Conservation (phyloP, 2,329 filamentous ascomycete species). For the Claviceps arundinis region DNA sequence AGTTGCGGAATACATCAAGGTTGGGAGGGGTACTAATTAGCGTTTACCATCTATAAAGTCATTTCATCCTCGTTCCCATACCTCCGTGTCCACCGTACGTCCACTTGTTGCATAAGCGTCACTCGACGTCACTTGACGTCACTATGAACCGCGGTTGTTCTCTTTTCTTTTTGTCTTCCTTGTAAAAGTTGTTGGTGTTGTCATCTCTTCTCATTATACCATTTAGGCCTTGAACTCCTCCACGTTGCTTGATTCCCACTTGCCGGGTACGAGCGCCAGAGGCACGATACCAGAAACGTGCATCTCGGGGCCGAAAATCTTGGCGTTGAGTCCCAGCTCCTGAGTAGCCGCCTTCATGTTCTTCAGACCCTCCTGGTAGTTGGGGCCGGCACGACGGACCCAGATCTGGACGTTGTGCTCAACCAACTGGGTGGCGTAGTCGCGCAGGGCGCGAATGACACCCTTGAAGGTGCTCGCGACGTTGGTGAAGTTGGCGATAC, state of each 20-base stretch:
- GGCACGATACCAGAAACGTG: slow-evolving; percentile 96
- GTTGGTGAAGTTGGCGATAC: slow-evolving; percentile 99
- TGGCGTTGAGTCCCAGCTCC: slow-evolving; percentile 68
- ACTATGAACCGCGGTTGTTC: not conserved
- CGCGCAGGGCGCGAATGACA: slow-evolving; percentile 89
- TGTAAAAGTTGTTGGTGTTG: not conserved
- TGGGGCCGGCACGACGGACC: slow-evolving; percentile 77
- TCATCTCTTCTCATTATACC: not conserved
- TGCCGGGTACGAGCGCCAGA: slow-evolving; percentile 61
- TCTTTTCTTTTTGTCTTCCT: not conserved
- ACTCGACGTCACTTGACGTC: not conserved
- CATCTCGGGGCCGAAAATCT: slow-evolving; percentile 66
- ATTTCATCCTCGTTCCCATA: not conserved
- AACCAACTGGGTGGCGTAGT: slow-evolving; percentile 69
- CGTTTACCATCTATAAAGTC: slow-evolving; percentile 9
- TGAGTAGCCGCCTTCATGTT: slow-evolving; percentile 97
- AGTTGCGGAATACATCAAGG: slow-evolving; percentile 21
- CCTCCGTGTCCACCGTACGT: not conserved
- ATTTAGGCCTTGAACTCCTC: slow-evolving; percentile 47
- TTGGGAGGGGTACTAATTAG: slow-evolving; percentile 2
- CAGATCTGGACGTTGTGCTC: slow-evolving; percentile 99
- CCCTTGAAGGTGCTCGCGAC: slow-evolving; percentile 99
- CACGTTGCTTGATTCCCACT: slow-evolving; percentile 46
- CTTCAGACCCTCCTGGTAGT: slow-evolving; percentile 99
- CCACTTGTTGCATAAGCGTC: not conserved